Conservation (phyloP, 805 yeast species). For the Candida caryicola region DNA sequence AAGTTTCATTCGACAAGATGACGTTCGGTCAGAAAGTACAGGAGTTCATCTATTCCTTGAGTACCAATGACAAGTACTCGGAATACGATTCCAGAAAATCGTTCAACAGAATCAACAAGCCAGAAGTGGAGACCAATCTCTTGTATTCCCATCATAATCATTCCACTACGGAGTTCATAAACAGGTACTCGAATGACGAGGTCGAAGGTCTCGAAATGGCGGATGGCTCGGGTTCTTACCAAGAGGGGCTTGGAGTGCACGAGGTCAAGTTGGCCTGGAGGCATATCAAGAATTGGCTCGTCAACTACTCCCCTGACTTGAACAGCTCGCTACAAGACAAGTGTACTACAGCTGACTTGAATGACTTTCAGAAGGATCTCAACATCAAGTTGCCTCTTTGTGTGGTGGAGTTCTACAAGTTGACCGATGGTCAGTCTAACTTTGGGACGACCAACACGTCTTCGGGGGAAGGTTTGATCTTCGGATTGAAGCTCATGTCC, state of each 20-base stretch:
- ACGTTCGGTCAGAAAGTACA: slow-evolving; percentile 42
- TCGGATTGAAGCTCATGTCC: slow-evolving; percentile 76
- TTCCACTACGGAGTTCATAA: slow-evolving; percentile 20
- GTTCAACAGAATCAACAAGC: slow-evolving; percentile 42
- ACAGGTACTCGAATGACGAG: slow-evolving; percentile 25
- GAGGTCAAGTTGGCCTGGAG: slow-evolving; percentile 82
- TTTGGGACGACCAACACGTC: slow-evolving; percentile 65
- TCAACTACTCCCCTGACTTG: slow-evolving; percentile 75
- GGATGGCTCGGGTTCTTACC: background rate
- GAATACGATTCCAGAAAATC: slow-evolving; percentile 55
- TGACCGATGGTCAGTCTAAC: slow-evolving; percentile 82
- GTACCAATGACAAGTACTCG: slow-evolving; percentile 68
- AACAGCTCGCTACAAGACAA: slow-evolving; percentile 73
- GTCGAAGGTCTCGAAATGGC: background rate
- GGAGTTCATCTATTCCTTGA: slow-evolving; percentile 60
- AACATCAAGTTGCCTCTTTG: slow-evolving; percentile 73
- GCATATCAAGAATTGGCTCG: slow-evolving; percentile 82
- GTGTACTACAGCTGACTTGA: slow-evolving; percentile 76
- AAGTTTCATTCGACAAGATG: slow-evolving; percentile 14
- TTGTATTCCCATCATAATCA: slow-evolving; percentile 28
- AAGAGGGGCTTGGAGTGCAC: slow-evolving; percentile 52
- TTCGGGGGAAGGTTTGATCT: slow-evolving; percentile 63
- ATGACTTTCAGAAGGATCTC: slow-evolving; percentile 80
- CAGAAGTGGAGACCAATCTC: slow-evolving; percentile 33
- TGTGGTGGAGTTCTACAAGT: slow-evolving; percentile 71